Conservation (phyloP, 164 flowering plant genomes). For the Brasenia schreberi region DNA sequence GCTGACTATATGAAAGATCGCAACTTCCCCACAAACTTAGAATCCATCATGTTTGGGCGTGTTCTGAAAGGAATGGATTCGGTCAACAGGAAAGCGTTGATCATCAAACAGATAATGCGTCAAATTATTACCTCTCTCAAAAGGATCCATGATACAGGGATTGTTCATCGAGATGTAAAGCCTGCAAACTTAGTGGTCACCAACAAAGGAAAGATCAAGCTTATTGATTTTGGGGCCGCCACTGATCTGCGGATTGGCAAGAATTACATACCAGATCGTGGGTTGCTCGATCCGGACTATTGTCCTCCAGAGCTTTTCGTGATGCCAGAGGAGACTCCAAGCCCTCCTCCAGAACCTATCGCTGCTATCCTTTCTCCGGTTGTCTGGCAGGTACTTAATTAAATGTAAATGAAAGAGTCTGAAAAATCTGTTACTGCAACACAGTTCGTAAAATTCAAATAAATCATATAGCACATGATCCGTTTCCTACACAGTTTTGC, state of each 20-base stretch:
- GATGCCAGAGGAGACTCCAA: constrained; percentile 94
- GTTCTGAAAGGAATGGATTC: constrained; percentile 62
- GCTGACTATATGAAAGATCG: constrained; percentile 84
- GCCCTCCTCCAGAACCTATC: constrained; percentile 91
- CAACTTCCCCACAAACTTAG: constrained; percentile 77
- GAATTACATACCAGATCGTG: constrained; percentile 65
- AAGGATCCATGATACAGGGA: constrained; percentile 89
- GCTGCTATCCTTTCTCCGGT: constrained; percentile 91
- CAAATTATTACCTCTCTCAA: constrained; percentile 82
- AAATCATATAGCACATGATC: too few relatives aligned
- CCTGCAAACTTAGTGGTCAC: constrained; percentile 96
- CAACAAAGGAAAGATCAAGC: constrained; percentile 76
- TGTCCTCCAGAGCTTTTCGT: constrained; percentile 95
- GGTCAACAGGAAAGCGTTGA: constrained; percentile 57
- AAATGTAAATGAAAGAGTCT: too few relatives aligned
- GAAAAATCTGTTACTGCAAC: too few relatives aligned
- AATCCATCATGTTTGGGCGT: constrained; percentile 79
- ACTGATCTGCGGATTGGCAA: constrained; percentile 94
- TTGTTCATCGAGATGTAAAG: constrained; percentile 93
- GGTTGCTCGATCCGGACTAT: constrained; percentile 82
- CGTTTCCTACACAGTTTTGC: not conserved
- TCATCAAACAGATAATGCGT: constrained; percentile 92
- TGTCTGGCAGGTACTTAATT: constrained; percentile 67
- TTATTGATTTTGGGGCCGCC: constrained; percentile 97
- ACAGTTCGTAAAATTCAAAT: too few relatives aligned